Base-by-base conservation (phyloP, 345 rosid genomes). In the Mercurialis annua region DNA sequence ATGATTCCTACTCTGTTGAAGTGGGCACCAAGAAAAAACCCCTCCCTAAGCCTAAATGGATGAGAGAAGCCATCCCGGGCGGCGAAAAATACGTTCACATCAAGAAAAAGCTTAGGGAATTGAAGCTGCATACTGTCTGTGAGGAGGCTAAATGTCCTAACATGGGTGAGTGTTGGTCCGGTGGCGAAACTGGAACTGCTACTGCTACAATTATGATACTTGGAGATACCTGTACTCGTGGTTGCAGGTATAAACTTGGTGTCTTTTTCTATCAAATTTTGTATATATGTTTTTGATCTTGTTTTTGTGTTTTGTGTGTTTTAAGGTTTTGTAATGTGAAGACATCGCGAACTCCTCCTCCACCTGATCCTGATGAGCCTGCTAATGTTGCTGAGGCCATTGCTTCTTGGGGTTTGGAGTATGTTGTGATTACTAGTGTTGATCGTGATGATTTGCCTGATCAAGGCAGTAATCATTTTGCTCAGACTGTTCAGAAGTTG, bases 121-220 rank as follows among this genome's bases (percentile, higher is more conserved):
- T 95, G 77, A 95, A 95, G 66, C 93, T 95, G 47, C 99, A 95
- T 65, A 91, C 98, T 50, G 98, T 95, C 66, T 95, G 99, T 69
- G 99, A 92, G 77, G 99, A 95, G 80, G 99, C 98, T 11, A 86
- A 77, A 73, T 90, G 98, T 75, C 97, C 99, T 38, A 92, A 95
- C 74, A 71, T 95, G 69, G 97, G 98, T 3, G 97, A 95, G 79
- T 95, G 98, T 70, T 95, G 98, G 98, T 92, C 99, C 36, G 99
- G 98, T 5, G 99, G 99, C 30, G 97, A 95, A 70, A 95, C 96
- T 10, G 97, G 96, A 34, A 95, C 98, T 36, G 97, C 99, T 71
- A 94, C 99, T 21, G 97, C 98, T 46, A 92, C 98, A 2, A 92
- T 94, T 44, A 92, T 94, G 98, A 94, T 94, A 55, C 79, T 91